Evolutionary conservation across 371 early-diverging fungal genomes (phyloP).

Genomic region (Cokeromyces recurvatus): DNA sequence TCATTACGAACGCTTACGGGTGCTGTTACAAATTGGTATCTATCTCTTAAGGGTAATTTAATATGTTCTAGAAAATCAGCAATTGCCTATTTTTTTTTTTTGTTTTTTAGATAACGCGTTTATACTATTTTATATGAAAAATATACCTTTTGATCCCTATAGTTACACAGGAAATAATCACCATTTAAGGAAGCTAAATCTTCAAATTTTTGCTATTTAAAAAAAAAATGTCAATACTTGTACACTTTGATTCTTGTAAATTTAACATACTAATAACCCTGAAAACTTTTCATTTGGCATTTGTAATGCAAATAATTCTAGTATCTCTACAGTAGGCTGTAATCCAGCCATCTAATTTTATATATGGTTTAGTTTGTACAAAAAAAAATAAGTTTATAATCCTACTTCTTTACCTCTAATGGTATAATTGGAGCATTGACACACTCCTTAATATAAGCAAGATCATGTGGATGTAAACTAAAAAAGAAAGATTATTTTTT

Average conservation of each 20-base stretch:
- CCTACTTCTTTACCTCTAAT: constrained; percentile 23
- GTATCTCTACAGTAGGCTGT: constrained; percentile 74
- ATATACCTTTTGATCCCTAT: constrained; percentile 54
- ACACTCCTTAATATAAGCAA: constrained; percentile 26
- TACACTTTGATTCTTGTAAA: too few relatives aligned
- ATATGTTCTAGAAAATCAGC: constrained; percentile 65
- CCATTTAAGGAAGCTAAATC: constrained; percentile 63
- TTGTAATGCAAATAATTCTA: constrained; percentile 74
- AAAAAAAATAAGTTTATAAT: too few relatives aligned
- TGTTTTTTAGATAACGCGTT: too few relatives aligned
- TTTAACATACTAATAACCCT: constrained; percentile 46
- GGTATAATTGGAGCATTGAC: constrained; percentile 26
- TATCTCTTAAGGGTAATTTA: constrained; percentile 54
- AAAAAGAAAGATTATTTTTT: neutral
- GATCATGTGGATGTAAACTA: constrained; percentile 22
- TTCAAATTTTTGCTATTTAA: constrained; percentile 57
- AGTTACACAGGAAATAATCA: constrained; percentile 77
- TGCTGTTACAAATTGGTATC: constrained; percentile 63
- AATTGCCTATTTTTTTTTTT: constrained; percentile 28
- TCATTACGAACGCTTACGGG: constrained; percentile 54
- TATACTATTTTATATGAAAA: neutral
- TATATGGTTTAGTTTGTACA: too few relatives aligned
- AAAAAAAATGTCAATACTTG: neutral
- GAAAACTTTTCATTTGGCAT: constrained; percentile 65
- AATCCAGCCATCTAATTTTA: constrained; percentile 73